Conservation (phyloP, 2,329 filamentous ascomycete genomes). For the Sordariomycetes sp. region DNA sequence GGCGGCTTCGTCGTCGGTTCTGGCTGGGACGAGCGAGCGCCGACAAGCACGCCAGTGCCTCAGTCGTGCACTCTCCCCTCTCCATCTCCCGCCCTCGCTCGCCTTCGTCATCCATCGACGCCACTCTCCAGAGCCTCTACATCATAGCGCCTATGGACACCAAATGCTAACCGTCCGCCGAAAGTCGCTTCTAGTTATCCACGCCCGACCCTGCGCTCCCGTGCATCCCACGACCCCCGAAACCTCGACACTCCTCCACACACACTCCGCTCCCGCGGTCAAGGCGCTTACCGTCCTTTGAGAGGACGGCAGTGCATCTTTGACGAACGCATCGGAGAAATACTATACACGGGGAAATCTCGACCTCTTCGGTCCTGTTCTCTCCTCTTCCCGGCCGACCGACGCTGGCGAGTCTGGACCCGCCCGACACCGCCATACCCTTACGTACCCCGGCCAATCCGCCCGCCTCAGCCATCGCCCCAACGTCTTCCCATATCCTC, state of each 20-base stretch:
- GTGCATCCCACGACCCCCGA: background rate
- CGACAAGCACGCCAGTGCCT: slow-evolving; percentile 1
- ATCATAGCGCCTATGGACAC: background rate
- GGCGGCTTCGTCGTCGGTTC: background rate
- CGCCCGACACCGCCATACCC: slow-evolving; percentile 3
- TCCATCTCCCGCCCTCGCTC: background rate
- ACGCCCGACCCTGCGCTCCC: background rate
- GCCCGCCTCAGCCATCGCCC: background rate
- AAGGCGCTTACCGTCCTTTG: slow-evolving; percentile 3
- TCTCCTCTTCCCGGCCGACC: background rate
- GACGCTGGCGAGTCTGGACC: background rate
- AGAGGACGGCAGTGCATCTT: background rate
- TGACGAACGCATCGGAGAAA: background rate
- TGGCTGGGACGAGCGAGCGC: slow-evolving; percentile 2
- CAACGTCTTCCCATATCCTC: background rate
- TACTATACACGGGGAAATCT: background rate
- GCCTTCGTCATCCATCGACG: background rate
- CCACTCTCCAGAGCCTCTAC: background rate
- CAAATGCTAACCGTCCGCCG: background rate
- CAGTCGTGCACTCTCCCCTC: slow-evolving; percentile 2
- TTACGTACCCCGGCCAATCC: background rate
- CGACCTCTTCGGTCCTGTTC: background rate
- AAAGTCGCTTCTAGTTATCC: background rate
- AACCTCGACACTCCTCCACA: background rate
- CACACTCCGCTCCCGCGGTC: background rate